A percentile compares a stretch with the other conserved stretches of the same genome.
phyloP scores from a whole-genome alignment of 2,329 filamentous ascomycete genomes.

The Chaetomium sp. region DNA sequence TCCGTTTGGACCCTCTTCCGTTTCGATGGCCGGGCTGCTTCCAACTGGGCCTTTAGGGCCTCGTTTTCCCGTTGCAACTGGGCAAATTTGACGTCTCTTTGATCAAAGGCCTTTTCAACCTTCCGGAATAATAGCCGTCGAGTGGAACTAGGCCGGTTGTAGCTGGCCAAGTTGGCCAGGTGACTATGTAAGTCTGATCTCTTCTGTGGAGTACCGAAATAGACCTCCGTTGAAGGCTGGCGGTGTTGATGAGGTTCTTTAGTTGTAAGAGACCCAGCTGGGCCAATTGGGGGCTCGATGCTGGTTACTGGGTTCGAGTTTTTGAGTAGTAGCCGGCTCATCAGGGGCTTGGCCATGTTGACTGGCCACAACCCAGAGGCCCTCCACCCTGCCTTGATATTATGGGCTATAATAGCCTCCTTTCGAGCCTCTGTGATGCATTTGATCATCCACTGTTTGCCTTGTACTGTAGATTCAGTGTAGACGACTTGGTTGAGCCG shows the following conservation, averaged over 20 bases:
- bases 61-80: background rate
- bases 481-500: background rate
- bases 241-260: background rate
- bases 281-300: background rate
- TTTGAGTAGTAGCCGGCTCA: background rate
- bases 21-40: too few relatives aligned
- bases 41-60: background rate
- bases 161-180: background rate
- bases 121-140: background rate
- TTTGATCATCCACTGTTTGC: background rate
- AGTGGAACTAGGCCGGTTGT: background rate
- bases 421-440: background rate
- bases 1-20: too few relatives aligned
- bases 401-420: background rate
- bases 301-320: background rate
- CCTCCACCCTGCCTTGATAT: conserved; percentile 4
- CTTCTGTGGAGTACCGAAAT: background rate
- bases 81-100: background rate
- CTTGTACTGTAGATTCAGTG: background rate
- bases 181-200: background rate
- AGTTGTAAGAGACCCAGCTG: background rate
- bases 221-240: background rate
- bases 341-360: conserved; percentile 2
- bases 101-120: background rate
- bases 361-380: background rate